Evolutionary conservation across 768 basidiomycete species (phyloP).

Genomic region (Paxillus involutus): DNA sequence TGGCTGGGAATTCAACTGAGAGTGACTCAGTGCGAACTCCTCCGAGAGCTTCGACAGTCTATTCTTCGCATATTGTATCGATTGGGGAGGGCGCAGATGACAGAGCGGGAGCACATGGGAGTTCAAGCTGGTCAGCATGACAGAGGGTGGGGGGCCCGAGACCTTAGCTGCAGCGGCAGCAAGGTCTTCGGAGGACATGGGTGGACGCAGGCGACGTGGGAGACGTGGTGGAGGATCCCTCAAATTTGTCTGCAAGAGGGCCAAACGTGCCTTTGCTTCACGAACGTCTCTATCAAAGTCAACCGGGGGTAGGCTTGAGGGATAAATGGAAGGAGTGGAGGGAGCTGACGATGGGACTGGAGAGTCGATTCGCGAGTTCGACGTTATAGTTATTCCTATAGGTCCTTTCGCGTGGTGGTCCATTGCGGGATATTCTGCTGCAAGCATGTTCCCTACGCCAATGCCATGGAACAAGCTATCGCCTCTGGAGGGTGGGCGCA

Average conservation of each 20-base stretch:
- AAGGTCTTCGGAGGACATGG: not conserved
- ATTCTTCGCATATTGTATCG: not conserved
- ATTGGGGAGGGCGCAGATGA: slow-evolving; percentile 12
- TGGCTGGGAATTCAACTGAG: not conserved
- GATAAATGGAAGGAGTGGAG: slow-evolving; percentile 53
- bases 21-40: not conserved
- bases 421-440: not conserved
- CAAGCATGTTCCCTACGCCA: too few relatives aligned
- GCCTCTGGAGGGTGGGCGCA: slow-evolving; percentile 20
- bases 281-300: slow-evolving; percentile 10
- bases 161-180: not conserved
- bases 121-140: slow-evolving; percentile 8
- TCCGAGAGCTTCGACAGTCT: not conserved
- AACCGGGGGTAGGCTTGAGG: slow-evolving; percentile 40
- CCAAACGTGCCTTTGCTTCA: slow-evolving; percentile 18
- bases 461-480: slow-evolving; percentile 18
- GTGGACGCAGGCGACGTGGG: slow-evolving; percentile 19
- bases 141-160: not conserved
- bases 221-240: slow-evolving; percentile 12
- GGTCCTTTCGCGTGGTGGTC: slow-evolving; percentile 8
- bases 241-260: not conserved
- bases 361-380: slow-evolving; percentile 12
- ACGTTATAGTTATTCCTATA: slow-evolving; percentile 23
- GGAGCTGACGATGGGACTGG: slow-evolving; percentile 32
- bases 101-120: slow-evolving; percentile 30